These are phyloP conservation scores for Ceratocystis huliohia DNA, from an alignment of 2,329 filamentous ascomycete genomes.

Conservation along the genomic window DNA sequence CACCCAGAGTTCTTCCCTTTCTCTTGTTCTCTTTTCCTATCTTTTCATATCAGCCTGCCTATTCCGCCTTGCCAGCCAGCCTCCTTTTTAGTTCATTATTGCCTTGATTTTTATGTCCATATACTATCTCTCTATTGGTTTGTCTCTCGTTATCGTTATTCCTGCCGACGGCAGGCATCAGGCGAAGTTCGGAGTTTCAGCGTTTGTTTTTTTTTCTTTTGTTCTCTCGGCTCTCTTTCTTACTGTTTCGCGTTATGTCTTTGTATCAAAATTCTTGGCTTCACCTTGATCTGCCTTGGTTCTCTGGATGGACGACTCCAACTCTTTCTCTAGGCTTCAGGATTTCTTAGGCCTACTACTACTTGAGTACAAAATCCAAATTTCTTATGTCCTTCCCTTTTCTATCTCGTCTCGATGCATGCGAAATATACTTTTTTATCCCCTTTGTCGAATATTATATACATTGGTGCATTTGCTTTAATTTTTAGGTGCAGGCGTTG, in stretches of 20 bases:
- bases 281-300: neutral
- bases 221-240: slow-evolving; percentile 1
- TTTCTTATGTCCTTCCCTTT: neutral
- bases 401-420: neutral
- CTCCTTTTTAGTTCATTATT: neutral
- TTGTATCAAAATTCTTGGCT: neutral
- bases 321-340: neutral
- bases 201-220: slow-evolving; percentile 10
- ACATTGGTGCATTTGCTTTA: neutral
- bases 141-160: slow-evolving; percentile 5
- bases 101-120: neutral
- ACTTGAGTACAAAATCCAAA: neutral
- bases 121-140: neutral
- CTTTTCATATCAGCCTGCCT: neutral
- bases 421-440: neutral
- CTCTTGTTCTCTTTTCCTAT: neutral
- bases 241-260: neutral
- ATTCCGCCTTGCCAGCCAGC: neutral
- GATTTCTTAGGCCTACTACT: neutral
- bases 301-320: neutral
- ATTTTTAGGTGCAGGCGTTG: too few species aligned
- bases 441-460: neutral
- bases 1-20: neutral
- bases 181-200: slow-evolving; percentile 5
- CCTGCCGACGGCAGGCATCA: neutral